Evolutionary conservation across 2,329 filamentous ascomycete species (phyloP), one percentile per base, ranked within the genome.

Genomic region (Verticillium dahliae): DNA sequence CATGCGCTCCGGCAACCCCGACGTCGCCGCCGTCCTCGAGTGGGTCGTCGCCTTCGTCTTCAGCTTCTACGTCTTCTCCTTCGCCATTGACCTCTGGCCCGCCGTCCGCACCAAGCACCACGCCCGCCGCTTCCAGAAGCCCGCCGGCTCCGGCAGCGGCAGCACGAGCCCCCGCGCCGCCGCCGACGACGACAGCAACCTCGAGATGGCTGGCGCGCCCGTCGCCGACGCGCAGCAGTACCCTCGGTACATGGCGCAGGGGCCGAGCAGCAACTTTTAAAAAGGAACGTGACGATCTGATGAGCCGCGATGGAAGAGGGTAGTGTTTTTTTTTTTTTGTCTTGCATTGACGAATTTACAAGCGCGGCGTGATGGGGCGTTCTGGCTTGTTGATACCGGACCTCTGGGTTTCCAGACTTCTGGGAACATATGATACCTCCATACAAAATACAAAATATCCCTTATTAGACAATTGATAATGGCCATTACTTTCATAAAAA

Each of bases 1-100:
- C 61, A 65, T 62, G 37, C 82, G 80, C 39, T 80, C 76, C 45
- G 75, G 72, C 3, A 63, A 76, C 9, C 82, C 81, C 68, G 89
- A 95, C 73, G 75, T 78, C 1, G 91, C 88, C 45, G 95, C 92
- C 6, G 78, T 96, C 59, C 74, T 97, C 37, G 94, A 98, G 77
- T 88, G 85, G 85, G 72, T 85, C 63, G 86, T 97, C 66, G 85
- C 92, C 37, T 87, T 96, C 70, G 81, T 97, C 71, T 97, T 93
- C 77, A 91, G 90, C 60, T 89, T 93, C 71, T 98, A 97, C 77
- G 82, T 96, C 64, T 83, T 94, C 65, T 92, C 89, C 64, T 98
- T 96, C 79, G 83, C 89, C 70, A 82, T 97, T 72, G 94, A 99
- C 76, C 85, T 99, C 58, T 82, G 90, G 65, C 95, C 95, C 0